Evolutionary conservation across 768 basidiomycete species (phyloP), one percentile per base, ranked within the genome.

Genomic region (Termitomyces titanicus): DNA sequence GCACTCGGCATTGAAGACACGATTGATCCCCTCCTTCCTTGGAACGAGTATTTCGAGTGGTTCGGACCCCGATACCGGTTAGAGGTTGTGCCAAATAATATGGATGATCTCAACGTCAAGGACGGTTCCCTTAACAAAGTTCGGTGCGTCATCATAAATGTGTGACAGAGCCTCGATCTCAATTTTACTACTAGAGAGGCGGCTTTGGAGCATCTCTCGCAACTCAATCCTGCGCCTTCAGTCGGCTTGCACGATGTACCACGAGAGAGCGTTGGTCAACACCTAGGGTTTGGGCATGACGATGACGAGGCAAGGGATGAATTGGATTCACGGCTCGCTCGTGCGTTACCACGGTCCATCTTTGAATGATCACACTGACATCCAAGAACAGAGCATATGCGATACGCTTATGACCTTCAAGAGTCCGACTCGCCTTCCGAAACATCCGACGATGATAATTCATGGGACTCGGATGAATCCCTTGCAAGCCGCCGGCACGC

Each of bases 11-110:
- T 89, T 42, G 88, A 94, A 64, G 76, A 91, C 39, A 80, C 80
- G 3, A 85, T 91, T 49, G 86, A 92, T 66, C 79, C 81, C 18
- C 87, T 89, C 58, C 71, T 94, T 57, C 91, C 90, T 3, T 93
- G 85, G 84, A 91, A 88, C 69, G 83, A 88, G 63, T 96, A 94
- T 68, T 91, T 98, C 67, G 96, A 98, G 68, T 99, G 94, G 87
- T 98, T 95, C 68, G 97, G 95, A 0, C 96, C 96, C 18, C 77
- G 94, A 58, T 99, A 95, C 71, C 79, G 94, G 56, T 76, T 99
- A 31, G 95, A 98, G 65, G 95, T 99, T 1, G 79, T 85, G 24
- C 80, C 82, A 60, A 98, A 89, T 63, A 98, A 98, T 65, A 92
- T 96, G 89, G 94, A 97, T 57, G 93, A 98, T 65, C 73, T 91